phyloP scores from a whole-genome alignment of 192 early-diverging fungal species.

The Tieghemiomyces parasiticus region DNA sequence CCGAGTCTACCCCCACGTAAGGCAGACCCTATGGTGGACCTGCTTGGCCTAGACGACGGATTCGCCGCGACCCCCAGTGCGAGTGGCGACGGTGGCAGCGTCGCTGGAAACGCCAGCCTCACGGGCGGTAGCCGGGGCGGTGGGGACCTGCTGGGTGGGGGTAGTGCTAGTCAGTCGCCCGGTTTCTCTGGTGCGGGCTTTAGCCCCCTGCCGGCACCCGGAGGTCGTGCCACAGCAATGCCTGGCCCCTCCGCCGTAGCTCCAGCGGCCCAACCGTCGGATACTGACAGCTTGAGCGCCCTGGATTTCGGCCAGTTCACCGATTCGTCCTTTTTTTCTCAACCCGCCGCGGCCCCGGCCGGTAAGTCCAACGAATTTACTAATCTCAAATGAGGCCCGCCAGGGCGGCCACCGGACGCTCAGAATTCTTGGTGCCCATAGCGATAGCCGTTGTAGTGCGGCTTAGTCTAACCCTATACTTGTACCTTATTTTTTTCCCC shows the following conservation, averaged over 20 bases:
- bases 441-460: no score
- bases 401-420: no score
- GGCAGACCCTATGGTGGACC: slow-evolving; percentile 2
- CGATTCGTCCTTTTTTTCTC: slow-evolving; percentile 6
- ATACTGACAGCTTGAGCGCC: neutral
- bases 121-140: neutral
- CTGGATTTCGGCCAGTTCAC: slow-evolving; percentile 9
- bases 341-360: slow-evolving; percentile 7
- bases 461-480: no score
- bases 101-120: slow-evolving; percentile 8
- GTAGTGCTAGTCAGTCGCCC: slow-evolving; percentile 18
- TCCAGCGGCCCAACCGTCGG: no score
- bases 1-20: slow-evolving; percentile 8
- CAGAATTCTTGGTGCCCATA: no score
- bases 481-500: no score
- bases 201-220: neutral
- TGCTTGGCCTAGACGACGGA: slow-evolving; percentile 9
- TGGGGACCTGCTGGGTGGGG: slow-evolving; percentile 14
- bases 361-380: no score
- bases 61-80: neutral
- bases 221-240: neutral
- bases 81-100: neutral
- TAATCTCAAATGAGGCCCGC: no score
- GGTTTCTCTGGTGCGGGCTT: no score
- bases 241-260: no score